These are phyloP conservation scores for Vaucheria bursata DNA, from an alignment of 352 stramenopile species.

Conservation along the genomic window DNA sequence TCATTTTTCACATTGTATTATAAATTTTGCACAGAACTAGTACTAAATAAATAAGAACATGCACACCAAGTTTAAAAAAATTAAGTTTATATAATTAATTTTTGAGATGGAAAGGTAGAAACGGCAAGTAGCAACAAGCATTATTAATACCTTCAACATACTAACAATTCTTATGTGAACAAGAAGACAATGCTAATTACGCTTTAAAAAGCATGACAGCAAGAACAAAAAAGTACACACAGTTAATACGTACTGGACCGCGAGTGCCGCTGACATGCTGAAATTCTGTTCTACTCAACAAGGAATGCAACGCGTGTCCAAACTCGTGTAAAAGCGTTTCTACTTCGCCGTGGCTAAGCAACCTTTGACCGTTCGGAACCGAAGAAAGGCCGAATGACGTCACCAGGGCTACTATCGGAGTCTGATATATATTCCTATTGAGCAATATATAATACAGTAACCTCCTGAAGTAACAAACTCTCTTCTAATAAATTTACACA, in stretches of 20 bases:
- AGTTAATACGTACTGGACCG: not conserved
- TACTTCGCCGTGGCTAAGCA: slow-evolving; percentile 76
- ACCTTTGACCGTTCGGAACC: slow-evolving; percentile 12
- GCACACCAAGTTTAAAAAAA: no score
- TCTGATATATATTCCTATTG: slow-evolving; percentile 81
- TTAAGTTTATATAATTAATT: no score
- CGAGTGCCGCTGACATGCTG: slow-evolving; percentile 87
- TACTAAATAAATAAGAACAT: no score
- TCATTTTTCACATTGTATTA: no score
- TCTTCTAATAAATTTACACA: no score
- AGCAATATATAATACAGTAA: no score
- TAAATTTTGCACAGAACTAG: no score
- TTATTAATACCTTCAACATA: not conserved
- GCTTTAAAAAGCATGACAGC: no score
- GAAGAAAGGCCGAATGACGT: slow-evolving; percentile 54
- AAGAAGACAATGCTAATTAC: not conserved
- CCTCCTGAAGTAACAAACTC: no score
- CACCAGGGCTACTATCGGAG: slow-evolving; percentile 83
- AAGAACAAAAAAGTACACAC: not conserved
- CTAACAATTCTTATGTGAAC: not conserved
- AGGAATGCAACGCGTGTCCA: slow-evolving; percentile 90
- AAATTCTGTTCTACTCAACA: slow-evolving; percentile 87
- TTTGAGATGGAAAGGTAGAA: no score
- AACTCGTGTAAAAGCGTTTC: slow-evolving; percentile 98
- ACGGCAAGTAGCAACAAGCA: no score